A percentile compares a stretch with the other conserved stretches of the same genome.
Evolutionary conservation across 2,329 filamentous ascomycete genomes (phyloP).

Genomic region (Canariomyces notabilis): DNA sequence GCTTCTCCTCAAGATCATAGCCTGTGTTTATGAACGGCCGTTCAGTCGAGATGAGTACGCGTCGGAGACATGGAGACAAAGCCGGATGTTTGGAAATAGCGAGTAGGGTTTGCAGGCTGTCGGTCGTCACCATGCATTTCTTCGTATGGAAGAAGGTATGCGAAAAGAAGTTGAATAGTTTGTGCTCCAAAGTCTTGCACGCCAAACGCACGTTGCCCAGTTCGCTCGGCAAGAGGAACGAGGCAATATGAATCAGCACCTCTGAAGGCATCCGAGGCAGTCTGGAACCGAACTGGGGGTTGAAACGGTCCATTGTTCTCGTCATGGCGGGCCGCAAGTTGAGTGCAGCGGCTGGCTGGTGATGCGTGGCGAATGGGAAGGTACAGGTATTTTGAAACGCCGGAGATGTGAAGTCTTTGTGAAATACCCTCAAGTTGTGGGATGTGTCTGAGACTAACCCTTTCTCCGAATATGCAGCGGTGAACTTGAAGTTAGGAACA

Average conservation of each 20-base stretch:
- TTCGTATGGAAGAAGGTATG: constrained; percentile 60
- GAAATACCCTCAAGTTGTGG: too few species aligned
- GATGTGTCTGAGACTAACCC: too few species aligned
- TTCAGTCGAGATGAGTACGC: constrained; percentile 48
- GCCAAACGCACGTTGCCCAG: constrained; percentile 50
- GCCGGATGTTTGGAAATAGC: constrained; percentile 45
- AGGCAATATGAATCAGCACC: constrained; percentile 51
- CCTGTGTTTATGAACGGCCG: constrained; percentile 12
- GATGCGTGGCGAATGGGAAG: too few species aligned
- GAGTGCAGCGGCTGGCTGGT: too few species aligned
- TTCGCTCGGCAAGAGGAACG: constrained; percentile 49
- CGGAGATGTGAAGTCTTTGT: too few species aligned
- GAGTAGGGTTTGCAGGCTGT: constrained; percentile 51
- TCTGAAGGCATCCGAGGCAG: constrained; percentile 48
- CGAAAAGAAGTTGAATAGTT: constrained; percentile 51
- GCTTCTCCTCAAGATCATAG: background rate
- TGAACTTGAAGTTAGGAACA: too few species aligned
- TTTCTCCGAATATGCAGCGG: too few species aligned
- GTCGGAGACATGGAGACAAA: constrained; percentile 35
- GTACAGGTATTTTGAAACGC: too few species aligned
- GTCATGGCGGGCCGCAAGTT: too few species aligned
- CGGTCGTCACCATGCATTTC: constrained; percentile 58
- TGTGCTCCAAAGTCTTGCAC: constrained; percentile 50
- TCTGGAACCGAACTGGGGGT: constrained; percentile 7
- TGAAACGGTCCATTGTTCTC: background rate